These are phyloP conservation scores for Hippophae gyantsensis DNA, from an alignment of 306 rosid genomes.

Conservation along the genomic window DNA sequence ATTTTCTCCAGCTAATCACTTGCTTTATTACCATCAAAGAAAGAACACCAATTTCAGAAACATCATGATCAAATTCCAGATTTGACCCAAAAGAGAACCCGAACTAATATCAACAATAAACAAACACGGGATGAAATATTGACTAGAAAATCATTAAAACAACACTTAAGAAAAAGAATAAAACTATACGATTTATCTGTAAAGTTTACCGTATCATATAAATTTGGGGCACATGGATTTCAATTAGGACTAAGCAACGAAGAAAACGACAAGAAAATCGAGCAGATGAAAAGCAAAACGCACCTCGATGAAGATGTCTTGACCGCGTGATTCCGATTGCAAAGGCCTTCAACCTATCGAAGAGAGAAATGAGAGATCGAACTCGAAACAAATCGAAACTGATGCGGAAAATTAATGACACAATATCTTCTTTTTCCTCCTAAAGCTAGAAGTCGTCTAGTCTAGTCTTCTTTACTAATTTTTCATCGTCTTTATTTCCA, in stretches of 20 bases:
- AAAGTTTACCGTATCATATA: too few relatives aligned
- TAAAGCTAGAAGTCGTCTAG: constrained; percentile 20
- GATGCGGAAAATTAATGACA: not conserved
- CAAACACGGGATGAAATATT: too few relatives aligned
- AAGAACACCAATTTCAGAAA: too few relatives aligned
- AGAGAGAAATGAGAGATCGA: constrained; percentile 20
- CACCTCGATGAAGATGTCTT: constrained; percentile 20
- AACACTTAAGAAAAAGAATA: too few relatives aligned
- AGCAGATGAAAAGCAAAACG: constrained; percentile 9
- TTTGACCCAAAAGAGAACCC: too few relatives aligned
- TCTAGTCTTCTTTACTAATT: constrained; percentile 22
- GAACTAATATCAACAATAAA: too few relatives aligned
- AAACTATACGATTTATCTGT: too few relatives aligned
- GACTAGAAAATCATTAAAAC: too few relatives aligned
- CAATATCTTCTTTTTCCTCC: constrained; percentile 3
- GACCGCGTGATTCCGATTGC: constrained; percentile 11
- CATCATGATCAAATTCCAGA: too few relatives aligned
- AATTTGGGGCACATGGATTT: too few relatives aligned
- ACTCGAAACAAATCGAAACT: constrained; percentile 3
- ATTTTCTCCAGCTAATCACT: too few relatives aligned
- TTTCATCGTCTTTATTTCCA: not conserved
- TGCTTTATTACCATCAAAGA: too few relatives aligned
- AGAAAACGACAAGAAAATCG: not conserved
- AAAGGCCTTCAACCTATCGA: constrained; percentile 2
- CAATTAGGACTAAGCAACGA: not conserved